Evolutionary conservation across 768 basidiomycete species (phyloP).

Genomic region (Daedaleopsis nitida): DNA sequence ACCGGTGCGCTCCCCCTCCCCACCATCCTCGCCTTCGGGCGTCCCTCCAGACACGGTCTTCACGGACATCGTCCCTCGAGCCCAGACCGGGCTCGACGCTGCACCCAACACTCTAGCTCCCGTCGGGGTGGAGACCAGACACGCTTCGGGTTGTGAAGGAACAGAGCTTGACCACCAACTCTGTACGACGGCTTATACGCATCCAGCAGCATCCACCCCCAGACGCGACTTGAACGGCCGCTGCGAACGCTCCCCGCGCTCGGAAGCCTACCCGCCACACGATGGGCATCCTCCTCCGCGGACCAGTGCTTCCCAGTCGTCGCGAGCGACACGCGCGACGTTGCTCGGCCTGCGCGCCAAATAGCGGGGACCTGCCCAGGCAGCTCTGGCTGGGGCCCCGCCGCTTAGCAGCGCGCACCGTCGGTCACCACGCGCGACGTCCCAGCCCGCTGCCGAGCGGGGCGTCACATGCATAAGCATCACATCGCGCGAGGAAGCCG

Average conservation of each 20-base stretch:
- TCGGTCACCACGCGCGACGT: not conserved
- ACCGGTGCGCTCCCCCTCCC: not conserved
- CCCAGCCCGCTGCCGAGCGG: not conserved
- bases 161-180: not conserved
- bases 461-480: not conserved
- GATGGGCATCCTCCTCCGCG: too few species aligned
- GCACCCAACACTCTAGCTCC: not conserved
- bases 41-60: not conserved
- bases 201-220: conserved; percentile 2
- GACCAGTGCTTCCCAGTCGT: too few species aligned
- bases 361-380: not conserved
- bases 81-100: conserved; percentile 11
- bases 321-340: not conserved
- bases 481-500: not conserved
- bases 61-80: not conserved
- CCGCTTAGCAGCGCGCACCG: not conserved
- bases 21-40: not conserved
- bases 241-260: not conserved
- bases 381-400: not conserved
- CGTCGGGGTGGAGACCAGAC: conserved; percentile 16
- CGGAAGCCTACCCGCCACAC: too few species aligned
- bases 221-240: not conserved
- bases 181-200: conserved; percentile 7
- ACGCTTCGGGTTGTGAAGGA: not conserved
- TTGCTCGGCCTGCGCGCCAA: not conserved